These are phyloP conservation scores for Solanum habrochaites DNA, from an alignment of 257 asterid species.

Conservation along the genomic window DNA sequence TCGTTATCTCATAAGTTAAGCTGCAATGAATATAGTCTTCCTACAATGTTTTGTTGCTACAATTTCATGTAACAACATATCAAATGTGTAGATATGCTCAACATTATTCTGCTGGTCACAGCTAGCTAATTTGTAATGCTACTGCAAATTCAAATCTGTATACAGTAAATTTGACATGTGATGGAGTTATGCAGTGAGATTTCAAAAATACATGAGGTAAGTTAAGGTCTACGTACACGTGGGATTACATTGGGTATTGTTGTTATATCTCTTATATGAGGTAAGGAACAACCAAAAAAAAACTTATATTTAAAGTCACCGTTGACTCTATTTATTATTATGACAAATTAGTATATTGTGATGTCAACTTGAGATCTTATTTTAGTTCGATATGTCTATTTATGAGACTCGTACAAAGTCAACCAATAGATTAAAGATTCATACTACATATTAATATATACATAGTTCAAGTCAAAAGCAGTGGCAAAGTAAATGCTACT, in stretches of 20 bases:
- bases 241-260: background rate
- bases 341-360: background rate
- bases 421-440: too few species aligned
- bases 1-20: slow-evolving; percentile 42
- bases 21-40: background rate
- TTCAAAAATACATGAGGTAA: too few species aligned
- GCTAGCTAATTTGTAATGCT: background rate
- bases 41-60: background rate
- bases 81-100: background rate
- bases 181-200: background rate
- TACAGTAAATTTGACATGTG: background rate
- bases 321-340: background rate
- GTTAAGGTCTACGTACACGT: too few species aligned
- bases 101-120: background rate
- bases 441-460: too few species aligned
- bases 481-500: background rate
- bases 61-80: background rate
- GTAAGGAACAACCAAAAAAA: background rate
- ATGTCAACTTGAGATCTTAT: background rate
- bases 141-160: background rate
- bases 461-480: background rate
- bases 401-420: too few species aligned
- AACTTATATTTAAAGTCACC: background rate
- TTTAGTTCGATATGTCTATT: background rate
- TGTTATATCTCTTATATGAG: too few species aligned